Percentiles rank a stretch among this genome's conserved stretches.
phyloP scores from a whole-genome alignment of 208 protist genomes.

The Porcisia deanei region DNA sequence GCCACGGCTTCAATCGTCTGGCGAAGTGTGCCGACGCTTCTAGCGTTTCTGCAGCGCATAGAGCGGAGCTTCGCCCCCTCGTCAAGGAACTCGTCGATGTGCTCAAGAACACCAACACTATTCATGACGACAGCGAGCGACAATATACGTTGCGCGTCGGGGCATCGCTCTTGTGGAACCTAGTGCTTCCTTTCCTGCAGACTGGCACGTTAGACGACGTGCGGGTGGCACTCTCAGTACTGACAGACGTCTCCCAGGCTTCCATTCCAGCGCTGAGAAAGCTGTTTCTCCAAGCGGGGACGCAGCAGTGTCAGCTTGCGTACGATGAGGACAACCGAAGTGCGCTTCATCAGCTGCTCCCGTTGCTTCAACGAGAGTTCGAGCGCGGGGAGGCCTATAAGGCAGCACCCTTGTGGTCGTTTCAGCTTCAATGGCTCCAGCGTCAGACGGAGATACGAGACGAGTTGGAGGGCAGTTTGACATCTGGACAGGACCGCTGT shows the following conservation, averaged over 20 bases:
- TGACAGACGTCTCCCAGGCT: slow-evolving; percentile 21
- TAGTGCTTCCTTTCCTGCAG: slow-evolving; percentile 51
- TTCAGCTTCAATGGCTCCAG: slow-evolving; percentile 32
- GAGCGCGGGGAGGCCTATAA: neutral
- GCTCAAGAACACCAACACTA: slow-evolving; percentile 63
- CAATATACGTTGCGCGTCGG: slow-evolving; percentile 60
- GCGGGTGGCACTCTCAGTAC: slow-evolving; percentile 14
- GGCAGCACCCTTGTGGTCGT: slow-evolving; percentile 2
- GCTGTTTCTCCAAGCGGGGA: slow-evolving; percentile 51
- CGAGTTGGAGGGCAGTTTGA: slow-evolving; percentile 27
- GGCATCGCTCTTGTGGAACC: slow-evolving; percentile 74
- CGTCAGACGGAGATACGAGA: slow-evolving; percentile 25
- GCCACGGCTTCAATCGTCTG: slow-evolving; percentile 3
- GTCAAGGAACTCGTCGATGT: slow-evolving; percentile 52
- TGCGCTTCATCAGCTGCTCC: slow-evolving; percentile 25
- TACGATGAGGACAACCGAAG: slow-evolving; percentile 76
- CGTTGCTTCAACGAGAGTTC: slow-evolving; percentile 20
- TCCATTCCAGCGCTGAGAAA: slow-evolving; percentile 13
- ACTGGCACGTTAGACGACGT: slow-evolving; percentile 15
- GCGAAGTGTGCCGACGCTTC: slow-evolving; percentile 39
- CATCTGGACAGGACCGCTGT: slow-evolving; percentile 21
- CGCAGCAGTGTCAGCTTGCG: slow-evolving; percentile 64
- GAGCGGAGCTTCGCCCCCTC: slow-evolving; percentile 30
- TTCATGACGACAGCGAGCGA: slow-evolving; percentile 67
- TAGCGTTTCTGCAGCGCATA: slow-evolving; percentile 43